Percentiles rank a stretch among this genome's conserved stretches.
Evolutionary conservation across 2,329 filamentous ascomycete species (phyloP).

Genomic region (Pseudogymnoascus sp.): DNA sequence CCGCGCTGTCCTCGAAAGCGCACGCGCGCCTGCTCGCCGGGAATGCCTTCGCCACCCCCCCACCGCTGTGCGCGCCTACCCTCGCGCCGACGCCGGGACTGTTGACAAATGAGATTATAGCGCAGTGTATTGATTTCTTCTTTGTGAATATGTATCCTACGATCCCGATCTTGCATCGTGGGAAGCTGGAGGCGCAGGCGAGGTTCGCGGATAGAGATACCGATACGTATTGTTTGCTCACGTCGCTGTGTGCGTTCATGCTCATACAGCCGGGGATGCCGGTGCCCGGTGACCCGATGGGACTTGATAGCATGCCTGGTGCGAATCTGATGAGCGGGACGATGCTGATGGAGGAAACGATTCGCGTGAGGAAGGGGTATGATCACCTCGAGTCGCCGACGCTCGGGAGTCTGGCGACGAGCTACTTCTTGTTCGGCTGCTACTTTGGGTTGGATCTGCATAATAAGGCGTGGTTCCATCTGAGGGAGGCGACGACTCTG

Average conservation of each 20-base stretch:
- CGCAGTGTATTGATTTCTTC: slow-evolving; percentile 60
- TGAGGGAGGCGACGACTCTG: slow-evolving; percentile 69
- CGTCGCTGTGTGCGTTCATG: slow-evolving; percentile 59
- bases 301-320: slow-evolving; percentile 48
- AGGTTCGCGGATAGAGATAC: slow-evolving; percentile 53
- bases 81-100: slow-evolving; percentile 51
- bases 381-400: slow-evolving; percentile 51
- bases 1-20: slow-evolving; percentile 53
- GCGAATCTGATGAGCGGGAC: slow-evolving; percentile 57
- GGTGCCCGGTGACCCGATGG: slow-evolving; percentile 50
- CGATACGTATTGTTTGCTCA: slow-evolving; percentile 57
- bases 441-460: slow-evolving; percentile 65
- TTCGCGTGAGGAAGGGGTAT: slow-evolving; percentile 55
- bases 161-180: slow-evolving; percentile 54
- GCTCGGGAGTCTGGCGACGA: slow-evolving; percentile 57
- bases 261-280: slow-evolving; percentile 62
- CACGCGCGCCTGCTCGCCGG: slow-evolving; percentile 53
- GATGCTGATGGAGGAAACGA: slow-evolving; percentile 58
- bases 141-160: slow-evolving; percentile 59
- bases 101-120: slow-evolving; percentile 53
- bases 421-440: slow-evolving; percentile 69
- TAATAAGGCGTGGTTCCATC: slow-evolving; percentile 70
- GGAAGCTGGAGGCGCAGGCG: slow-evolving; percentile 49
- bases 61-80: slow-evolving; percentile 37
- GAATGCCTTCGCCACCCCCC: slow-evolving; percentile 26